phyloP scores from a whole-genome alignment of 2,329 filamentous ascomycete genomes.

The Botrytis deweyae region DNA sequence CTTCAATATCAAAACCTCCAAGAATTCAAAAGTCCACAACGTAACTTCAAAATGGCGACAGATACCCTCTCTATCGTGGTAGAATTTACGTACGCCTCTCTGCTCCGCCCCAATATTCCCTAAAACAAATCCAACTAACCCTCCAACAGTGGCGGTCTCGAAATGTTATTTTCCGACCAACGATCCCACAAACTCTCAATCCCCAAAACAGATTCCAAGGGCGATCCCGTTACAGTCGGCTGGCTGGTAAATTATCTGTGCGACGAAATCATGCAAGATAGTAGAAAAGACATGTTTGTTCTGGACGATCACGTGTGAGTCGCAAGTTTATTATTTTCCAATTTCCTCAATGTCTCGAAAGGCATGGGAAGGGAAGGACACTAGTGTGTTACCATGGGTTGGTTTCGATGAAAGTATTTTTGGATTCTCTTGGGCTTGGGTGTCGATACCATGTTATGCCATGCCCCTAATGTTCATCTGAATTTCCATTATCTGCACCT shows the following conservation, averaged over 20 bases:
- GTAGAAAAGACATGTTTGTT: constrained; percentile 83
- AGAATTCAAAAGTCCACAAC: neutral
- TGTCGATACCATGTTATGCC: neutral
- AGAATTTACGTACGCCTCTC: constrained; percentile 57
- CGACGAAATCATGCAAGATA: constrained; percentile 79
- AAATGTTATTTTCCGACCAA: constrained; percentile 88
- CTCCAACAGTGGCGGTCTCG: constrained; percentile 73
- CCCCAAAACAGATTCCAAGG: constrained; percentile 60
- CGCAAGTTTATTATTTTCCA: constrained; percentile 24
- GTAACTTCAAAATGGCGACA: constrained; percentile 27
- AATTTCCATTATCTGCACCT: neutral
- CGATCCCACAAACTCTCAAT: constrained; percentile 69
- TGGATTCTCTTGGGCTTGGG: neutral
- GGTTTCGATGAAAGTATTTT: neutral
- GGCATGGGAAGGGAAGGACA: neutral
- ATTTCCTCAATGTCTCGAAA: constrained; percentile 23
- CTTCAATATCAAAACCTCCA: neutral
- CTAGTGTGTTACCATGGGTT: neutral
- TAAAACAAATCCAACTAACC: constrained; percentile 2
- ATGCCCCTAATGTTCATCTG: constrained; percentile 19
- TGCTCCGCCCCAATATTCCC: neutral
- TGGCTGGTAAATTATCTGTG: constrained; percentile 79
- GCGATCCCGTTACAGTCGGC: constrained; percentile 64
- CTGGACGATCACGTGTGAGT: constrained; percentile 83
- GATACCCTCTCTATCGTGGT: constrained; percentile 59